A percentile compares a stretch with the other conserved stretches of the same genome.
Evolutionary conservation across 805 yeast species (phyloP).

Genomic region (Saturnispora sekii): DNA sequence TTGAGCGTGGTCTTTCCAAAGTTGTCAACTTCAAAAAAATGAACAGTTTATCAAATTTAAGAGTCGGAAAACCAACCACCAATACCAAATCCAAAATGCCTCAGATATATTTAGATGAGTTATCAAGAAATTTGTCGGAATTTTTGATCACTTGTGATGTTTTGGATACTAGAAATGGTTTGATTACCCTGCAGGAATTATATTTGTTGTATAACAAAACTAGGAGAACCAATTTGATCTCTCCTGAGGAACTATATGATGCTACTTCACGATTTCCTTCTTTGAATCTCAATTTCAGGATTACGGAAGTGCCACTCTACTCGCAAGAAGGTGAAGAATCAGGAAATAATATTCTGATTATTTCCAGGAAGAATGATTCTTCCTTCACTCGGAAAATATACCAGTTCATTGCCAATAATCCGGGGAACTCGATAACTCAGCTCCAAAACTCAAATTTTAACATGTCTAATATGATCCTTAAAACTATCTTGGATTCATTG

Average conservation of each 20-base stretch:
- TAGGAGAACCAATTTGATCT: constrained; percentile 55
- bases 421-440: constrained; percentile 23
- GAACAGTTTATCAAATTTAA: constrained; percentile 16
- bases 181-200: constrained; percentile 52
- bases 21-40: constrained; percentile 16
- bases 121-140: constrained; percentile 73
- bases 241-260: constrained; percentile 56
- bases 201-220: constrained; percentile 57
- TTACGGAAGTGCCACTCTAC: constrained; percentile 40
- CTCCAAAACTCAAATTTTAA: constrained; percentile 21
- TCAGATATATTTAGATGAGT: constrained; percentile 39
- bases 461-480: constrained; percentile 23
- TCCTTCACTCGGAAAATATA: constrained; percentile 20
- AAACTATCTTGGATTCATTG: constrained; percentile 19
- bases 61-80: constrained; percentile 4
- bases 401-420: constrained; percentile 10
- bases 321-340: neutral
- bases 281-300: constrained; percentile 10
- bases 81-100: constrained; percentile 14
- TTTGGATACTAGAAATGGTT: constrained; percentile 44
- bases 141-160: constrained; percentile 40
- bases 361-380: constrained; percentile 20
- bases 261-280: constrained; percentile 47
- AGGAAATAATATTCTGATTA: constrained; percentile 15
- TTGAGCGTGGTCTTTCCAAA: too few relatives aligned